Conservation (phyloP, 306 rosid genomes). For the Glycine tomentella region DNA sequence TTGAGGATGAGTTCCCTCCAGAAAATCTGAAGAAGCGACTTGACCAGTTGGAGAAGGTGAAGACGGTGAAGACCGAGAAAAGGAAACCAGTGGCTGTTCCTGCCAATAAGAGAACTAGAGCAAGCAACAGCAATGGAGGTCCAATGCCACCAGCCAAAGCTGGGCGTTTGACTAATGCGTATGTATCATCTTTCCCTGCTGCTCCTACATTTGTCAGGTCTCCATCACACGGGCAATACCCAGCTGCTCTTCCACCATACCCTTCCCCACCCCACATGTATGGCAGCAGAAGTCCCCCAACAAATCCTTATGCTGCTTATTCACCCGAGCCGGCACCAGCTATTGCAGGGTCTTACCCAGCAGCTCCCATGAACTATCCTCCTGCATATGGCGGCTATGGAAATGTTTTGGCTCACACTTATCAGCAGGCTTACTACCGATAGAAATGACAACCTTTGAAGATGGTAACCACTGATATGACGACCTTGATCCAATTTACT, state of each 20-base stretch:
- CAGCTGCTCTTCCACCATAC: slow-evolving; percentile 89
- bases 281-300: slow-evolving; percentile 91
- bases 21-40: slow-evolving; percentile 95
- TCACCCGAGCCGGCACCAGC: slow-evolving; percentile 87
- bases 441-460: slow-evolving; percentile 76
- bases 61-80: slow-evolving; percentile 85
- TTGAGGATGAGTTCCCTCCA: slow-evolving; percentile 84
- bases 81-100: slow-evolving; percentile 83
- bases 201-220: slow-evolving; percentile 88
- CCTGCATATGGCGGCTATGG: slow-evolving; percentile 91
- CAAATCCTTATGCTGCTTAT: slow-evolving; percentile 67
- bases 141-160: slow-evolving; percentile 99
- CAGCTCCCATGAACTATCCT: slow-evolving; percentile 88
- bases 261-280: slow-evolving; percentile 97
- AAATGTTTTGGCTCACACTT: slow-evolving; percentile 88
- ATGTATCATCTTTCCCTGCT: slow-evolving; percentile 96
- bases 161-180: slow-evolving; percentile 96
- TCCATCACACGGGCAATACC: slow-evolving; percentile 92
- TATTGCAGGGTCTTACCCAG: slow-evolving; percentile 74
- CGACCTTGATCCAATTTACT: slow-evolving; percentile 72
- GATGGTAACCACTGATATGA: slow-evolving; percentile 99
- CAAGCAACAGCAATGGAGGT: slow-evolving; percentile 91
- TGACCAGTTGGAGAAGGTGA: slow-evolving; percentile 95
- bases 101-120: slow-evolving; percentile 94
- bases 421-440: slow-evolving; percentile 99